Conservation (phyloP, 257 asterid genomes). For the Solanum peruvianum region DNA sequence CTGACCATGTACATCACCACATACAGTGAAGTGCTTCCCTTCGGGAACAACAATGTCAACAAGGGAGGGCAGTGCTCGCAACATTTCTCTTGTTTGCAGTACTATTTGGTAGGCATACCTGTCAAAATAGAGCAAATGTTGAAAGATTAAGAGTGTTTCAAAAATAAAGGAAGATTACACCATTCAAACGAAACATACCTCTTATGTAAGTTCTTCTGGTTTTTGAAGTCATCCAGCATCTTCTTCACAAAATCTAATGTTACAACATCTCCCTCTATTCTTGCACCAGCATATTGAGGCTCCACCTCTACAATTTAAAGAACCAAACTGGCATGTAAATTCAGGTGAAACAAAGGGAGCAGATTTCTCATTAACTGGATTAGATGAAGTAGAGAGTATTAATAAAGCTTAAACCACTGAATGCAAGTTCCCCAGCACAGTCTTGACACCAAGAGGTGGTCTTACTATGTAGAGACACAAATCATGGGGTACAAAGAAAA, state of each 20-base stretch:
- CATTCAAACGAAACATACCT: slow-evolving; percentile 31
- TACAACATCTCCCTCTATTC: slow-evolving; percentile 81
- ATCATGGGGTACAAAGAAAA: background rate
- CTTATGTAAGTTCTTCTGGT: slow-evolving; percentile 70
- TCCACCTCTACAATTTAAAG: slow-evolving; percentile 65
- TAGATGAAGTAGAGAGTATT: background rate
- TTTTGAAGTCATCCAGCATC: slow-evolving; percentile 95
- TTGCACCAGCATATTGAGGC: slow-evolving; percentile 86
- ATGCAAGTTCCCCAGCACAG: background rate
- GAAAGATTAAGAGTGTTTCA: background rate
- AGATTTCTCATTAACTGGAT: background rate
- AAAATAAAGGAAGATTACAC: background rate
- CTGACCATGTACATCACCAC: slow-evolving; percentile 99
- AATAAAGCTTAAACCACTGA: background rate
- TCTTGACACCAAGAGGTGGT: background rate
- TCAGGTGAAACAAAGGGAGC: background rate
- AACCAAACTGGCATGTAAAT: slow-evolving; percentile 10
- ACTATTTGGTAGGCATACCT: slow-evolving; percentile 97
- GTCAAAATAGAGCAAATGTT: background rate
- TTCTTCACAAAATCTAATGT: slow-evolving; percentile 85
- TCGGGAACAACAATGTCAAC: slow-evolving; percentile 74
- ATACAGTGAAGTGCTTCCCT: slow-evolving; percentile 90
- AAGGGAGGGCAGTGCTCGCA: slow-evolving; percentile 85
- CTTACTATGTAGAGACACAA: background rate
- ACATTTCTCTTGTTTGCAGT: slow-evolving; percentile 62